A percentile compares a stretch with the other conserved stretches of the same genome.
These are phyloP conservation scores for Ulvella scutata DNA, from an alignment of 139 green algal genomes.

Conservation along the genomic window DNA sequence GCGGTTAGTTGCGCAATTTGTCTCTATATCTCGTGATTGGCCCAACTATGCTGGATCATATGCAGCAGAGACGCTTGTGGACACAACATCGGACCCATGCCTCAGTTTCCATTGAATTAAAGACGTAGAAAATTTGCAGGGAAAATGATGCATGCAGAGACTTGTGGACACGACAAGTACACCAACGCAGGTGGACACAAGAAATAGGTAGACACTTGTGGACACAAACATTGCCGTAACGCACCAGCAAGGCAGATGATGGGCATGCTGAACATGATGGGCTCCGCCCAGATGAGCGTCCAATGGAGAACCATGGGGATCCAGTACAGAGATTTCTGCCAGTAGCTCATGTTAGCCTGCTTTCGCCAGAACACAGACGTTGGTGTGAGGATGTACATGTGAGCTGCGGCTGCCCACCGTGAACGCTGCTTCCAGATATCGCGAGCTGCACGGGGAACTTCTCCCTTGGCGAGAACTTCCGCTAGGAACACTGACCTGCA, in stretches of 20 bases:
- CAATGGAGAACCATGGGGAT: neutral
- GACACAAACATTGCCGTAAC: too few species aligned
- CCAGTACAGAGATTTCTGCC: neutral
- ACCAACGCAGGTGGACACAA: too few species aligned
- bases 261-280: neutral
- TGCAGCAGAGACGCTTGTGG: too few species aligned
- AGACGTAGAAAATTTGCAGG: too few species aligned
- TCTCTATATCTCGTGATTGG: too few species aligned
- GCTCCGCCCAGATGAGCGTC: slow-evolving; percentile 3
- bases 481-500: neutral
- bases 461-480: neutral
- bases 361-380: slow-evolving; percentile 1
- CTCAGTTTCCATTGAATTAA: too few species aligned
- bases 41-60: too few species aligned
- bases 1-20: too few species aligned
- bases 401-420: neutral
- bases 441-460: neutral
- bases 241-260: neutral
- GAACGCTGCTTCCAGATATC: neutral
- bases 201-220: too few species aligned
- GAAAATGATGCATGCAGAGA: too few species aligned
- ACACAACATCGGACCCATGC: too few species aligned
- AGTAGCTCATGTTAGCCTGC: neutral
- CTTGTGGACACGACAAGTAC: too few species aligned
- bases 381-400: slow-evolving; percentile 3